Conservation (phyloP, 2,329 filamentous ascomycete species). For the Clonostachys solani region DNA sequence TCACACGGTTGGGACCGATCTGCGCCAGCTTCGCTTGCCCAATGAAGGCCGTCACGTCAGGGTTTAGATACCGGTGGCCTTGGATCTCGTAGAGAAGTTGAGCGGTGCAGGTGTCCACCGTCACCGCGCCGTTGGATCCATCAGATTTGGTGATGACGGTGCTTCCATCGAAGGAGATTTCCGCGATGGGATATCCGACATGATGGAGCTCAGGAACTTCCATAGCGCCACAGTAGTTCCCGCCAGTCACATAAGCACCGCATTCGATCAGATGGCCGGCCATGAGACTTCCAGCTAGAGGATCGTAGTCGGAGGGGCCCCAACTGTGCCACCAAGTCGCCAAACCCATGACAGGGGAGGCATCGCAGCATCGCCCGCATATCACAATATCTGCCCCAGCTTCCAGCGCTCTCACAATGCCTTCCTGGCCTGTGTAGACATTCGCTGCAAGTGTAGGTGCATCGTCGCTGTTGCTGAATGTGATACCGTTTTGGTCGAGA, state of each 20-base stretch:
- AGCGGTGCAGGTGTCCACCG: constrained; percentile 17
- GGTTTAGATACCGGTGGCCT: constrained; percentile 32
- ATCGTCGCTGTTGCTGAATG: constrained; percentile 2
- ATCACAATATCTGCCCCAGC: constrained; percentile 36
- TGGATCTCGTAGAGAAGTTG: constrained; percentile 38
- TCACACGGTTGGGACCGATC: constrained; percentile 12
- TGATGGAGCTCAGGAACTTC: constrained; percentile 10
- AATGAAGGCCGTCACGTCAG: constrained; percentile 30
- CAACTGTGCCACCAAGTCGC: constrained; percentile 50
- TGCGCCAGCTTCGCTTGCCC: constrained; percentile 28
- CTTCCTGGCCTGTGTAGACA: constrained; percentile 37
- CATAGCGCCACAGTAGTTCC: constrained; percentile 41
- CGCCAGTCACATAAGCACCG: constrained; percentile 44
- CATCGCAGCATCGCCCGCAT: constrained; percentile 38
- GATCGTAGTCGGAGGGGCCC: constrained; percentile 35
- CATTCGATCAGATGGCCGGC: constrained; percentile 48
- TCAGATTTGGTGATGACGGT: constrained; percentile 24
- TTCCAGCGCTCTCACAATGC: constrained; percentile 30
- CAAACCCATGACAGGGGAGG: constrained; percentile 44
- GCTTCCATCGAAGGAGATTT: constrained; percentile 18
- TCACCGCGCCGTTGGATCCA: constrained; percentile 21
- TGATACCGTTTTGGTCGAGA: constrained; percentile 7
- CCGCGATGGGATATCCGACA: constrained; percentile 21
- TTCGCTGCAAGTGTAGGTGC: constrained; percentile 27
- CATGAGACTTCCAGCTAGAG: constrained; percentile 39